Conservation (phyloP, 2,329 filamentous ascomycete genomes). For the Botryosphaeria dothidea region DNA sequence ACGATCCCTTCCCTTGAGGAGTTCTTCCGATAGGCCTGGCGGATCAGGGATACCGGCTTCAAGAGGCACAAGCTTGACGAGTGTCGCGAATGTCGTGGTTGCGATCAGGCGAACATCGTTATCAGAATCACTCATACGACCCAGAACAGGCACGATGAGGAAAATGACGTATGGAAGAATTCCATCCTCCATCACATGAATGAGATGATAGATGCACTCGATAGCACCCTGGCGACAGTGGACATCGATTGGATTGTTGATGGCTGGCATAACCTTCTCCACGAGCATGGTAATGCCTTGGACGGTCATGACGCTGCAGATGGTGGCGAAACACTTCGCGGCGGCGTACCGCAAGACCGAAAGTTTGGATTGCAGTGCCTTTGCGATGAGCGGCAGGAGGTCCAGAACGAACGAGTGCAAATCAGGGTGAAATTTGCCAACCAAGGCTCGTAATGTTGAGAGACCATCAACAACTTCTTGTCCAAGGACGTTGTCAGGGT, state of each 20-base stretch:
- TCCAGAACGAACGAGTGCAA: slow-evolving; percentile 80
- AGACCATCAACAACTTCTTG: slow-evolving; percentile 93
- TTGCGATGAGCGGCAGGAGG: slow-evolving; percentile 82
- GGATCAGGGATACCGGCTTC: slow-evolving; percentile 98
- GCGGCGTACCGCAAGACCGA: slow-evolving; percentile 96
- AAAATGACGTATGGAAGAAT: slow-evolving; percentile 99
- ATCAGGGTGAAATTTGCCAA: slow-evolving; percentile 79
- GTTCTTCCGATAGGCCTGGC: slow-evolving; percentile 82
- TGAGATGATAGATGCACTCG: slow-evolving; percentile 94
- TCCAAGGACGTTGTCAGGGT: slow-evolving; percentile 74
- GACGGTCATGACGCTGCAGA: slow-evolving; percentile 94
- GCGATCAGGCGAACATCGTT: slow-evolving; percentile 92
- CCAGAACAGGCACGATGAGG: slow-evolving; percentile 93
- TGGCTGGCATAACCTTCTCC: slow-evolving; percentile 86
- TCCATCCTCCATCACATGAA: slow-evolving; percentile 95
- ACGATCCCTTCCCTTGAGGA: slow-evolving; percentile 86
- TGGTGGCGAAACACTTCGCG: slow-evolving; percentile 94
- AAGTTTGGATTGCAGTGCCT: slow-evolving; percentile 81
- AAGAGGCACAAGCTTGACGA: slow-evolving; percentile 94
- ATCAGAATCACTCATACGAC: slow-evolving; percentile 97
- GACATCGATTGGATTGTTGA: slow-evolving; percentile 86
- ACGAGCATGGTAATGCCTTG: slow-evolving; percentile 96
- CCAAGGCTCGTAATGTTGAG: slow-evolving; percentile 86
- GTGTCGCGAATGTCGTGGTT: slow-evolving; percentile 93
- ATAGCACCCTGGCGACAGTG: slow-evolving; percentile 90